A percentile compares a stretch with the other conserved stretches of the same genome.
phyloP scores from a whole-genome alignment of 2,329 filamentous ascomycete genomes.

The Zymoseptoria brevis region DNA sequence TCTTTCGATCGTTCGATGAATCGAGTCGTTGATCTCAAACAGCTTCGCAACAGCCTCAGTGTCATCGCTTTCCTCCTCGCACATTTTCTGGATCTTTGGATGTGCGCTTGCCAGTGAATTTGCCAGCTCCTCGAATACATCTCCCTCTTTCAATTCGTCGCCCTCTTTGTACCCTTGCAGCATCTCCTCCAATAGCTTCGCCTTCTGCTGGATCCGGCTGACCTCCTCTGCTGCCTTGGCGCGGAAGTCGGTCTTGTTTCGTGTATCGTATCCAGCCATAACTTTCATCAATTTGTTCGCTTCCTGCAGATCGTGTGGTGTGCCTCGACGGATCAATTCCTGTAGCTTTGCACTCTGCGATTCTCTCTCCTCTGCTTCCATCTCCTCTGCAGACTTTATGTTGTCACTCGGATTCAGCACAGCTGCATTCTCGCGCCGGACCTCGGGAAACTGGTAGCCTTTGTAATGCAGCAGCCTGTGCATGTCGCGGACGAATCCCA shows the following conservation, averaged over 20 bases:
- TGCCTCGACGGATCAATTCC: slow-evolving; percentile 85
- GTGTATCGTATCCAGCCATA: slow-evolving; percentile 94
- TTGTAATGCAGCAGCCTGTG: slow-evolving; percentile 92
- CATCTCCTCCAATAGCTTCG: slow-evolving; percentile 83
- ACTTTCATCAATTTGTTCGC: slow-evolving; percentile 98
- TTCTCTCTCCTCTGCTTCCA: slow-evolving; percentile 93
- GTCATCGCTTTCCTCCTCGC: slow-evolving; percentile 95
- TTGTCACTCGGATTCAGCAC: slow-evolving; percentile 96
- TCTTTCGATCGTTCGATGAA: slow-evolving; percentile 89
- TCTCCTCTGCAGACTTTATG: slow-evolving; percentile 91
- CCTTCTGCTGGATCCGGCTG: slow-evolving; percentile 90
- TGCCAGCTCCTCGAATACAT: slow-evolving; percentile 75
- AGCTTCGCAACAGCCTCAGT: slow-evolving; percentile 91
- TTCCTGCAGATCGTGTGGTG: slow-evolving; percentile 89
- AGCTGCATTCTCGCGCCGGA: slow-evolving; percentile 86
- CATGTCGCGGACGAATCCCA: slow-evolving; percentile 97
- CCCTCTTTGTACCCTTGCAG: slow-evolving; percentile 75
- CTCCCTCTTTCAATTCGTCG: slow-evolving; percentile 64
- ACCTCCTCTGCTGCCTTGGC: slow-evolving; percentile 97
- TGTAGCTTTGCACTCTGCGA: slow-evolving; percentile 97
- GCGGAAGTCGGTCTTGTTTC: slow-evolving; percentile 93
- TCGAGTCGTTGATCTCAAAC: slow-evolving; percentile 96
- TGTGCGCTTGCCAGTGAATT: slow-evolving; percentile 85
- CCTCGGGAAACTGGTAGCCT: slow-evolving; percentile 89
- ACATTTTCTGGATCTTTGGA: slow-evolving; percentile 99